These are phyloP conservation scores for Pleomassaria siparia DNA, from an alignment of 2,329 filamentous ascomycete species.

Conservation along the genomic window DNA sequence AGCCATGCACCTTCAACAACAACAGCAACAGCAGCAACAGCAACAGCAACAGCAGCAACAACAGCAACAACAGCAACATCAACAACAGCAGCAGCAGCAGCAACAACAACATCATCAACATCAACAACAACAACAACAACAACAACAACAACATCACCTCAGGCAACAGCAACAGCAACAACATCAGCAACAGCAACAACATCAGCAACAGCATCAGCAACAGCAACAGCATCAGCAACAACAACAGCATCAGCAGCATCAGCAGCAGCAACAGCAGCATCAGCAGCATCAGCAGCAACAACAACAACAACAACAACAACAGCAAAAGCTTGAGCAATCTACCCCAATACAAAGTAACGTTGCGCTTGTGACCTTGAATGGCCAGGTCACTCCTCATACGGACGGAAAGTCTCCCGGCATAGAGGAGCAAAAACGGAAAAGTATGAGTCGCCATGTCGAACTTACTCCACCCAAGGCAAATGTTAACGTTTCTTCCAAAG, in stretches of 20 bases:
- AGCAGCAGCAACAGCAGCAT: slow-evolving; percentile 13
- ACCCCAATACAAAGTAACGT: slow-evolving; percentile 52
- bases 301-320: slow-evolving; percentile 1
- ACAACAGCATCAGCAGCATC: slow-evolving; percentile 3
- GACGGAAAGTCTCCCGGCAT: slow-evolving; percentile 26
- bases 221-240: background rate
- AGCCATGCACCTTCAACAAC: too few relatives aligned
- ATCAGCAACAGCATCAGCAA: slow-evolving; percentile 11
- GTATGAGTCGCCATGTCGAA: slow-evolving; percentile 40
- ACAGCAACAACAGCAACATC: slow-evolving; percentile 9
- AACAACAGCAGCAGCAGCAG: background rate
- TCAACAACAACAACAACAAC: slow-evolving; percentile 10
- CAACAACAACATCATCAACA: slow-evolving; percentile 9
- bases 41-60: slow-evolving; percentile 39
- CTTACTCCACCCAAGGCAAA: slow-evolving; percentile 37
- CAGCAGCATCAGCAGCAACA: slow-evolving; percentile 9
- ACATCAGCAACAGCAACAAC: slow-evolving; percentile 39
- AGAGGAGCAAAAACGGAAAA: slow-evolving; percentile 36
- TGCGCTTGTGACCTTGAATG: slow-evolving; percentile 49
- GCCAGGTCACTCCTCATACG: slow-evolving; percentile 49
- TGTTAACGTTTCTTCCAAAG: slow-evolving; percentile 4
- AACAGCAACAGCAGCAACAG: slow-evolving; percentile 51
- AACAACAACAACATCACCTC: slow-evolving; percentile 8
- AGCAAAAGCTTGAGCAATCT: slow-evolving; percentile 36
- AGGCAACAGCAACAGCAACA: slow-evolving; percentile 31